Conservation (phyloP, 345 rosid species). For the Eucalyptus grandis region DNA sequence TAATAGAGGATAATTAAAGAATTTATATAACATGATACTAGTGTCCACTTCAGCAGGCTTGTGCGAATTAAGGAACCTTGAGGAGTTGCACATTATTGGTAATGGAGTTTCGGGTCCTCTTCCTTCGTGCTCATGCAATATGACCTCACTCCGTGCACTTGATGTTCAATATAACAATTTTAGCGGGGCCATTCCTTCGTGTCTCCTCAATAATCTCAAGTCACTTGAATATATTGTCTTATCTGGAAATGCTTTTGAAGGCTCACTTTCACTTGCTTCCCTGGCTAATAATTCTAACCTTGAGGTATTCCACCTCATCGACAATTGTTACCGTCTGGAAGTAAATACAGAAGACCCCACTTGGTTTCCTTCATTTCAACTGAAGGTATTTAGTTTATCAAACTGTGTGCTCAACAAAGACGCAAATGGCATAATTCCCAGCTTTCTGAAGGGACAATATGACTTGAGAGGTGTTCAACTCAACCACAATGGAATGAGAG, state of each 20-base stretch:
- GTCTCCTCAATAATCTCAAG: neutral
- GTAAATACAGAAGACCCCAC: neutral
- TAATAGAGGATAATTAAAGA: too few relatives aligned
- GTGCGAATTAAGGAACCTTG: neutral
- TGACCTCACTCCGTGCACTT: neutral
- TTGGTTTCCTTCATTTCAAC: neutral
- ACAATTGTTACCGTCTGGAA: rapidly evolving
- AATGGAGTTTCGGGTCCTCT: neutral
- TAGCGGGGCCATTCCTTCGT: neutral
- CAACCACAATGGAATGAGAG: neutral
- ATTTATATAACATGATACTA: neutral
- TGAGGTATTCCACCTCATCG: neutral
- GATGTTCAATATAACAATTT: neutral
- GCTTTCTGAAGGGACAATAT: neutral
- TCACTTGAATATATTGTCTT: neutral
- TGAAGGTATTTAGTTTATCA: neutral
- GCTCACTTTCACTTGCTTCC: neutral
- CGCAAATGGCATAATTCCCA: neutral
- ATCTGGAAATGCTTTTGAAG: neutral
- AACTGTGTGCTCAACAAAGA: neutral
- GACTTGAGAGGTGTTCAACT: neutral
- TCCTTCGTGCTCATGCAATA: neutral
- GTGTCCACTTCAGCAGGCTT: neutral
- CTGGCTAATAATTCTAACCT: neutral
- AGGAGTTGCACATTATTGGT: neutral